Conservation (phyloP, 116 monocot species). For the Posidonia oceanica region DNA sequence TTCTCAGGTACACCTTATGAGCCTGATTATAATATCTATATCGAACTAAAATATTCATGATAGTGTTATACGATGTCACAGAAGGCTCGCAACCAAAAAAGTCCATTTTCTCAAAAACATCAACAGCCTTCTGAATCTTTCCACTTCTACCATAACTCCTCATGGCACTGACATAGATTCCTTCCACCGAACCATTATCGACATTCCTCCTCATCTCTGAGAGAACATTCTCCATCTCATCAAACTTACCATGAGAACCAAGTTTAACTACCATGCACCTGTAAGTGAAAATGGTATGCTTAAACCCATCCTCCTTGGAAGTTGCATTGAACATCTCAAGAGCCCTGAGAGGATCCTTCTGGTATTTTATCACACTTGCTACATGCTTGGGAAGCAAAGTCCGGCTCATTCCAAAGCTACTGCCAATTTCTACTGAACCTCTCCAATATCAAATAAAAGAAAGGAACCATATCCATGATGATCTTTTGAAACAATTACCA, state of each 20-base stretch:
- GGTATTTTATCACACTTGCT: conserved; percentile 30
- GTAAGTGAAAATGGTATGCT: conserved; percentile 51
- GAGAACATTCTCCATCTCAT: conserved; percentile 59
- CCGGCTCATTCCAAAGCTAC: neutral
- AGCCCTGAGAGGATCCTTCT: conserved; percentile 60
- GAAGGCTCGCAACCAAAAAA: conserved; percentile 62
- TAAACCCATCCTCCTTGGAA: conserved; percentile 37
- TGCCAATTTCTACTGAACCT: too few species aligned
- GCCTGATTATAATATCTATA: conserved; percentile 59
- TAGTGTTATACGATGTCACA: conserved; percentile 61
- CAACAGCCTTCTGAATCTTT: conserved; percentile 61
- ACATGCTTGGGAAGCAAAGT: conserved; percentile 53
- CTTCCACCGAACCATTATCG: conserved; percentile 33
- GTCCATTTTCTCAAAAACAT: conserved; percentile 87
- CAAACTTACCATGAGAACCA: conserved; percentile 44
- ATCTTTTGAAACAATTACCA: too few species aligned
- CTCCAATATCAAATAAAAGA: too few species aligned
- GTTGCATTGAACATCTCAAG: conserved; percentile 65
- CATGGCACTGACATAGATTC: conserved; percentile 48
- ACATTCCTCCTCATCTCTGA: conserved; percentile 46
- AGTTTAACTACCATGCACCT: conserved; percentile 65
- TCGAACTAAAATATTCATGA: conserved; percentile 83
- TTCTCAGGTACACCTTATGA: conserved; percentile 89
- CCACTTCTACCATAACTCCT: conserved; percentile 47
- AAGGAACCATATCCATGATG: too few species aligned